phyloP scores from a whole-genome alignment of 495 filamentous ascomycete species.

The Talaromyces trachyspermus region DNA sequence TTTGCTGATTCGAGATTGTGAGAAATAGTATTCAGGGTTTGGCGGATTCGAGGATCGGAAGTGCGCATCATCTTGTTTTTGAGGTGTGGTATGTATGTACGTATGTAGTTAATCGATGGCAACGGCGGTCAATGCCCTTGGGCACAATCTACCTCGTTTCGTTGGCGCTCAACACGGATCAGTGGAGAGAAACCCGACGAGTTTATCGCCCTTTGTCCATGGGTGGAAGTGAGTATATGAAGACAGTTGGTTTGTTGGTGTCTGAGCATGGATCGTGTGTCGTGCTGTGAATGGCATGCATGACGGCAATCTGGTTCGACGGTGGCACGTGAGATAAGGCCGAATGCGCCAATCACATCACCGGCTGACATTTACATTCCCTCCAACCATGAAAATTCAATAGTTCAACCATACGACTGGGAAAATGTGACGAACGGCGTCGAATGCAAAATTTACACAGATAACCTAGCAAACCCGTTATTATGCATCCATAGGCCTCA shows the following conservation, averaged over 20 bases:
- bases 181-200: too few relatives aligned
- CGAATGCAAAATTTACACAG: too few relatives aligned
- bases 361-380: too few relatives aligned
- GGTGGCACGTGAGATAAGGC: slow-evolving; percentile 3
- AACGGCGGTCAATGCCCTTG: neutral
- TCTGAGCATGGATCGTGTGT: too few relatives aligned
- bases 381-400: too few relatives aligned
- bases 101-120: neutral
- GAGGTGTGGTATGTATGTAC: neutral
- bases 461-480: too few relatives aligned
- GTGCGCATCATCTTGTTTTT: slow-evolving; percentile 48
- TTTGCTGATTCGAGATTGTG: slow-evolving; percentile 89
- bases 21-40: slow-evolving; percentile 87
- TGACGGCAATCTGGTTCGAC: neutral
- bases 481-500: too few relatives aligned
- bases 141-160: neutral
- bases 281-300: slow-evolving; percentile 1
- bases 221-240: too few relatives aligned
- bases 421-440: too few relatives aligned
- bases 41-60: slow-evolving; percentile 86
- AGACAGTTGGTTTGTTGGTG: too few relatives aligned
- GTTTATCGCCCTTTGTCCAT: too few relatives aligned
- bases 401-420: too few relatives aligned
- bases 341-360: neutral
- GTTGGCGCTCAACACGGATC: neutral